Conservation (phyloP, 148 eudicot genomes). For the Polygonum aviculare region DNA sequence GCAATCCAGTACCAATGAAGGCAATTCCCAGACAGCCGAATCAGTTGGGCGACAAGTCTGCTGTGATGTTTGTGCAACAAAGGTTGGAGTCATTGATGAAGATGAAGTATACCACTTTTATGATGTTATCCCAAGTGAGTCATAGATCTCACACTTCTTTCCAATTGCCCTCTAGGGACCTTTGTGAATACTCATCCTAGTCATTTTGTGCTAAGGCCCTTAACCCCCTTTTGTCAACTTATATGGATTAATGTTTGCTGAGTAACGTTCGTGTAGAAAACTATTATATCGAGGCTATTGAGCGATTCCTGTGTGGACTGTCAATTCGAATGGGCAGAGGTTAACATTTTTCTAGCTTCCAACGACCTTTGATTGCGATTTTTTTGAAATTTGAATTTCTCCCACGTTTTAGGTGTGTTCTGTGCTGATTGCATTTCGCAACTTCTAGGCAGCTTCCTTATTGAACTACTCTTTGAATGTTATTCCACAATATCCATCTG, state of each 20-base stretch:
- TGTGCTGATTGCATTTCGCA: too few relatives aligned
- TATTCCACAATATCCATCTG: too few relatives aligned
- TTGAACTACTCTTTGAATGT: too few relatives aligned
- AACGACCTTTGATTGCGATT: too few relatives aligned
- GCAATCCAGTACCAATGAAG: slow-evolving; percentile 17
- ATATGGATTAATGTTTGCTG: background rate
- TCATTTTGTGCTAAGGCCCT: background rate
- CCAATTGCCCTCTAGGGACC: background rate
- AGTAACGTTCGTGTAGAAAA: background rate
- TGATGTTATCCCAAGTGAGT: slow-evolving; percentile 80
- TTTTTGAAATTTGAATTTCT: too few relatives aligned
- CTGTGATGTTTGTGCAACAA: slow-evolving; percentile 74
- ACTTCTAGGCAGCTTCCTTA: too few relatives aligned
- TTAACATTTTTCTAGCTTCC: too few relatives aligned
- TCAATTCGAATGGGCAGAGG: background rate
- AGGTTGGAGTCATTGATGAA: slow-evolving; percentile 80
- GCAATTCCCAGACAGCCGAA: slow-evolving; percentile 20
- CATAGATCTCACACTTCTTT: slow-evolving; percentile 17
- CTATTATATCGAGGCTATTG: background rate
- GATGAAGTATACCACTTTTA: slow-evolving; percentile 90
- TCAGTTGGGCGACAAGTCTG: slow-evolving; percentile 39
- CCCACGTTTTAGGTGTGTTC: too few relatives aligned
- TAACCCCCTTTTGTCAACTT: background rate
- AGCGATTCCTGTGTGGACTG: background rate
- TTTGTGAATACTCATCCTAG: background rate